Conservation (phyloP, 345 rosid species). For the Raphanus sativus region DNA sequence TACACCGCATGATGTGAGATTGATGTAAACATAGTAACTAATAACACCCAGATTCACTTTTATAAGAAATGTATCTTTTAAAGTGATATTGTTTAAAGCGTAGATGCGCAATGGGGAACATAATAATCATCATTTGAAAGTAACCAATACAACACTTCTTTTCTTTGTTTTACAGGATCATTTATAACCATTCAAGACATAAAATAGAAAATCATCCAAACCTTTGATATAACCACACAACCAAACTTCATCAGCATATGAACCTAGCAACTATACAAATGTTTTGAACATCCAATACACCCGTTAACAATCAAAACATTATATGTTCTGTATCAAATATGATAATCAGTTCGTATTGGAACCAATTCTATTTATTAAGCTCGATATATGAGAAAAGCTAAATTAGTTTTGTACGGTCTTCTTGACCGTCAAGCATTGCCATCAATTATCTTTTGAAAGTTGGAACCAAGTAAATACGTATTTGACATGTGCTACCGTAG, state of each 20-base stretch:
- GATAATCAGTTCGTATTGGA: neutral
- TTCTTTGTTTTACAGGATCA: neutral
- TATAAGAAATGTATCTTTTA: neutral
- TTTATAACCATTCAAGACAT: neutral
- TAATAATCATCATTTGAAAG: constrained; percentile 27
- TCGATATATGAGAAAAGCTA: neutral
- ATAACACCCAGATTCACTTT: constrained; percentile 31
- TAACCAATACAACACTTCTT: neutral
- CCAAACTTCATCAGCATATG: neutral
- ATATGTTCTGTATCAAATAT: neutral
- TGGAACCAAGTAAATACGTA: neutral
- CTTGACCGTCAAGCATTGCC: neutral
- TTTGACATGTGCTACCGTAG: constrained; percentile 18
- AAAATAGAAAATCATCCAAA: neutral
- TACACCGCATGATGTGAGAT: constrained; percentile 27
- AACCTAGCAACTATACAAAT: neutral
- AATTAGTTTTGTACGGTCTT: neutral
- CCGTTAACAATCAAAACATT: neutral
- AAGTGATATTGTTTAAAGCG: neutral
- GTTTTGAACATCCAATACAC: neutral
- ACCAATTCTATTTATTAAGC: neutral
- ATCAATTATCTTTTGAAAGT: constrained; percentile 2
- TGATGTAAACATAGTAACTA: constrained; percentile 34
- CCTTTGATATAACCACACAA: neutral
- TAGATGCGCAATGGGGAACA: constrained; percentile 22